Percentiles rank a stretch among this genome's conserved stretches.
Evolutionary conservation across 2,329 filamentous ascomycete species (phyloP).

Genomic region (Alternaria sp.): DNA sequence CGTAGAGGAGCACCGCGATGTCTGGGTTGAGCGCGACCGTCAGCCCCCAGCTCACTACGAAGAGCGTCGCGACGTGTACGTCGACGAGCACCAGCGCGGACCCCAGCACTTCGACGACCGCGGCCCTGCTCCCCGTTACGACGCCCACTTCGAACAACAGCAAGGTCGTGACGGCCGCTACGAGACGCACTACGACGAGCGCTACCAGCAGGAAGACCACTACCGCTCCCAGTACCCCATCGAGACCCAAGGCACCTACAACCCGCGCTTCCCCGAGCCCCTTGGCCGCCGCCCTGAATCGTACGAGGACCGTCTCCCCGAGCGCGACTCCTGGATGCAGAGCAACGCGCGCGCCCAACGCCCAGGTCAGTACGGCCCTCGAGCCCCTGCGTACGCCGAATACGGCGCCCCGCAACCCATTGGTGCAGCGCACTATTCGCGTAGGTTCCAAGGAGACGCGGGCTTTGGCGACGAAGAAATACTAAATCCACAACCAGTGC

Average conservation of each 20-base stretch:
- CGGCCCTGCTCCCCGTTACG: conserved; percentile 26
- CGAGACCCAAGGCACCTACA: conserved; percentile 13
- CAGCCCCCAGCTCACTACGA: conserved; percentile 33
- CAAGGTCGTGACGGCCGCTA: conserved; percentile 19
- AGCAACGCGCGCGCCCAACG: conserved; percentile 24
- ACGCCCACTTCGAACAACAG: conserved; percentile 31
- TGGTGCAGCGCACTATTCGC: conserved; percentile 39
- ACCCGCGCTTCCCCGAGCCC: conserved; percentile 25
- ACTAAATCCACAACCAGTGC: conserved; percentile 48
- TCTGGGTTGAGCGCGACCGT: conserved; percentile 36
- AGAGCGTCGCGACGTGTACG: conserved; percentile 34
- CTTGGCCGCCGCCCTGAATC: conserved; percentile 42
- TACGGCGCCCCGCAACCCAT: conserved; percentile 41
- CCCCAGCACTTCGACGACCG: conserved; percentile 36
- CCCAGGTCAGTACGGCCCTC: conserved; percentile 22
- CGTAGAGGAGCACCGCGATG: conserved; percentile 41
- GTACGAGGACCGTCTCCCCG: conserved; percentile 46
- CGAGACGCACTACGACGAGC: conserved; percentile 27
- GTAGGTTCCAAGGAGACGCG: conserved; percentile 44
- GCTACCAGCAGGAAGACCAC: conserved; percentile 28
- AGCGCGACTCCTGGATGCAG: conserved; percentile 45
- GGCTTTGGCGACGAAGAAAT: conserved; percentile 47
- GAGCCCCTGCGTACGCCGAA: conserved; percentile 36
- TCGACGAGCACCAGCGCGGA: conserved; percentile 28
- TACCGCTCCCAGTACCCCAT: conserved; percentile 28